A percentile compares a stretch with the other conserved stretches of the same genome.
Conservation (phyloP, 345 rosid genomes). For the Aethionema arabicum region DNA sequence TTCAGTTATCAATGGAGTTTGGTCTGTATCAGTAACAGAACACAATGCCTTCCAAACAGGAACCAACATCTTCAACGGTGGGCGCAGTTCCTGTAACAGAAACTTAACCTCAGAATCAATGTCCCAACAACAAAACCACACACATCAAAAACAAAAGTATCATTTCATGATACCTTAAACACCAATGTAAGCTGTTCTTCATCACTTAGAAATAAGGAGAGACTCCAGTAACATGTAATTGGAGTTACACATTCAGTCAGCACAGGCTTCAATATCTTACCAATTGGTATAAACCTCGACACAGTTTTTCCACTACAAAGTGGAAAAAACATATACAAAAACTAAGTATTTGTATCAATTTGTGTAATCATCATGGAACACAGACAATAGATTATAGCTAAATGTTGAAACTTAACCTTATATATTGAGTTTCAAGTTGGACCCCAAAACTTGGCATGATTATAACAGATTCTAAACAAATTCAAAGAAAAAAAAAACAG, state of each 20-base stretch:
- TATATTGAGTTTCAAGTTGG: constrained; percentile 78
- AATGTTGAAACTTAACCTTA: constrained; percentile 44
- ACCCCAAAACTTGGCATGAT: constrained; percentile 77
- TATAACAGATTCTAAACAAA: constrained; percentile 66
- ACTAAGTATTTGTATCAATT: neutral
- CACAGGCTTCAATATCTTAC: constrained; percentile 78
- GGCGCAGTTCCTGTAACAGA: constrained; percentile 57
- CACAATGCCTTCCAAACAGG: constrained; percentile 87
- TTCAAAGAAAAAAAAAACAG: constrained; percentile 25
- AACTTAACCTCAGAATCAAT: constrained; percentile 1
- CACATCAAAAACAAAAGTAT: too few species aligned
- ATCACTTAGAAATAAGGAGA: constrained; percentile 58
- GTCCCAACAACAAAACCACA: neutral
- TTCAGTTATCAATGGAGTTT: constrained; percentile 19
- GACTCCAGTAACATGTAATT: constrained; percentile 81
- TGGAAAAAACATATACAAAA: constrained; percentile 7
- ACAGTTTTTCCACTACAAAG: constrained; percentile 57
- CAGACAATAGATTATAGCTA: constrained; percentile 10
- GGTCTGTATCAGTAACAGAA: constrained; percentile 39
- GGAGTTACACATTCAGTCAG: constrained; percentile 77
- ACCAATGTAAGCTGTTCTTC: constrained; percentile 68
- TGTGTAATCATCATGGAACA: neutral
- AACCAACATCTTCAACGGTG: constrained; percentile 70
- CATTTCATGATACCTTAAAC: constrained; percentile 50
- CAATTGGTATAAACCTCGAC: constrained; percentile 66